These are phyloP conservation scores for Colletotrichum sp. DNA, from an alignment of 2,329 filamentous ascomycete species.

Conservation along the genomic window DNA sequence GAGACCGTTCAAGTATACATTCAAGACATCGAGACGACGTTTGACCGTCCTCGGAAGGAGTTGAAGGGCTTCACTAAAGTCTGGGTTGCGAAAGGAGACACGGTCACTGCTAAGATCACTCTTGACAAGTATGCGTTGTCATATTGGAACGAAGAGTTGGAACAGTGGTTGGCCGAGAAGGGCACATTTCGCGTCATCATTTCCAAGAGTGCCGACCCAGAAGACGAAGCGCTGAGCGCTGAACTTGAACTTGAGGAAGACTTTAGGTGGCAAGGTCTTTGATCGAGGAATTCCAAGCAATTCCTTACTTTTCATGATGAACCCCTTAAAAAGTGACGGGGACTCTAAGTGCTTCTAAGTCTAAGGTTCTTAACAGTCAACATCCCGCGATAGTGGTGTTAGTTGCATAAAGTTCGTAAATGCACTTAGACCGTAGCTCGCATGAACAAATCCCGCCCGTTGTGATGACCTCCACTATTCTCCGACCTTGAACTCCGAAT, in stretches of 20 bases:
- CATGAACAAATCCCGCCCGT: neutral
- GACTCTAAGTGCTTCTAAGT: neutral
- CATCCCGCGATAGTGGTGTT: neutral
- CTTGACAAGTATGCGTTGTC: neutral
- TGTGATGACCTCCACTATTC: neutral
- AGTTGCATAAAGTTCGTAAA: neutral
- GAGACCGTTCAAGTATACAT: conserved; percentile 36
- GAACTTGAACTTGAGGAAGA: neutral
- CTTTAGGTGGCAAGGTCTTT: neutral
- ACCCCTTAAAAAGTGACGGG: neutral
- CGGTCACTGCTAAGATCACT: neutral
- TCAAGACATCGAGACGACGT: conserved; percentile 43
- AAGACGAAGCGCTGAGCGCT: neutral
- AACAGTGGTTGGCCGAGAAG: neutral
- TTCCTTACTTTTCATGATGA: rapidly evolving
- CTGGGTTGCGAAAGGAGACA: conserved; percentile 50
- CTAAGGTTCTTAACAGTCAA: rapidly evolving
- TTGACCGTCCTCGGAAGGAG: conserved; percentile 47
- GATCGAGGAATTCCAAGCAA: neutral
- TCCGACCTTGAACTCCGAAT: neutral
- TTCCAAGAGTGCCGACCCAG: neutral
- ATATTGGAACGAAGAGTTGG: neutral
- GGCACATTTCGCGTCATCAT: neutral
- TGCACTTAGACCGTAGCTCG: neutral
- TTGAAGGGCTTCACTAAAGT: conserved; percentile 60